Percentiles rank a stretch among this genome's conserved stretches.
These are phyloP conservation scores for Macaranga tanarius DNA, from an alignment of 441 rosid species.

Conservation along the genomic window DNA sequence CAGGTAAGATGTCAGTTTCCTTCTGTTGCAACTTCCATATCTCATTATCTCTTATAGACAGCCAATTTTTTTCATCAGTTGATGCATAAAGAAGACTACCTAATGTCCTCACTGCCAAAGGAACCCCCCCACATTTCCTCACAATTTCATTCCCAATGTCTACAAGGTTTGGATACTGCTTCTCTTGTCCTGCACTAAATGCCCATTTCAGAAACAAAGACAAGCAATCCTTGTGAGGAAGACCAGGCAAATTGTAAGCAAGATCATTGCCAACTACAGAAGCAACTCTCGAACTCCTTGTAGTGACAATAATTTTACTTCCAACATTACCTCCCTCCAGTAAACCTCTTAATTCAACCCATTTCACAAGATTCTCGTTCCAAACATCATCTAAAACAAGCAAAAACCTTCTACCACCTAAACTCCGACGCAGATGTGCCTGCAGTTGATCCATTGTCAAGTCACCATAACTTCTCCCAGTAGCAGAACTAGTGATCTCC, in stretches of 20 bases:
- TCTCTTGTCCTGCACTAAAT: neutral
- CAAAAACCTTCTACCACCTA: slow-evolving; percentile 14
- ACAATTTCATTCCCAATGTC: slow-evolving; percentile 6
- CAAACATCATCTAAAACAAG: slow-evolving; percentile 34
- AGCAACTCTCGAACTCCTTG: slow-evolving; percentile 15
- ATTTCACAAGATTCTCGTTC: slow-evolving; percentile 17
- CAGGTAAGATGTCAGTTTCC: slow-evolving; percentile 7
- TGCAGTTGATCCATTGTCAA: slow-evolving; percentile 10
- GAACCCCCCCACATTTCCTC: slow-evolving; percentile 15
- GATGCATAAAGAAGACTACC: neutral
- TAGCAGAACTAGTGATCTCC: slow-evolving; percentile 17
- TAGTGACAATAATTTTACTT: slow-evolving; percentile 20
- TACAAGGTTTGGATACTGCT: neutral
- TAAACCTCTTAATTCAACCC: slow-evolving; percentile 8
- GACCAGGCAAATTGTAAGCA: slow-evolving; percentile 1
- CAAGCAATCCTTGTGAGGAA: neutral
- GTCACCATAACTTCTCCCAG: neutral
- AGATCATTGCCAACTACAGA: slow-evolving; percentile 3
- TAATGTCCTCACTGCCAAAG: slow-evolving; percentile 10
- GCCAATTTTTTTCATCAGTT: slow-evolving; percentile 1
- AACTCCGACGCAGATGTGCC: neutral
- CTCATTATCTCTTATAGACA: neutral
- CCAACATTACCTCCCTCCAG: slow-evolving; percentile 5
- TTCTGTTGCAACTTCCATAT: slow-evolving; percentile 1
- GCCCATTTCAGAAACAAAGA: slow-evolving; percentile 8